Conservation (phyloP, 495 filamentous ascomycete genomes). For the Podospora pseudocomata region DNA sequence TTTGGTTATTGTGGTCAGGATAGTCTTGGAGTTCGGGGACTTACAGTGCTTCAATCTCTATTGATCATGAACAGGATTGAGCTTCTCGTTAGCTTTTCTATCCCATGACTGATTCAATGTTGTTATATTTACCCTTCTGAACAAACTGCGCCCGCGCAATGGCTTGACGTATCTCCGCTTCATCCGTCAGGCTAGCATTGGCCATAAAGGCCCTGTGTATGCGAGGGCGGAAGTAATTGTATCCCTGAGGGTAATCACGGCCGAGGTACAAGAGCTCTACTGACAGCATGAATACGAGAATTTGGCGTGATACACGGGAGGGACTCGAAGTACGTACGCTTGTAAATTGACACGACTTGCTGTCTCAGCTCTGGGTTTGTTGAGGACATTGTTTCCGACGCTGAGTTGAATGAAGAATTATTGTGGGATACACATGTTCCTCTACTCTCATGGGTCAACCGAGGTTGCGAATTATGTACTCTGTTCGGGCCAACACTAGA, state of each 20-base stretch:
- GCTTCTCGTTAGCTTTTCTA: background rate
- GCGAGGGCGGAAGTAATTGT: conserved; percentile 73
- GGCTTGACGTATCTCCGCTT: conserved; percentile 67
- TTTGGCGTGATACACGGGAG: background rate
- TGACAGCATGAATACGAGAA: background rate
- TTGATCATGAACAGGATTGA: background rate
- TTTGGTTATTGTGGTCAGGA: background rate
- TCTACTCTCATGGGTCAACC: background rate
- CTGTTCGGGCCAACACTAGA: background rate
- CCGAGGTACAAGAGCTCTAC: conserved; percentile 81
- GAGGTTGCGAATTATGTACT: background rate
- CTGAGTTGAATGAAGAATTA: background rate
- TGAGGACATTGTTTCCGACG: background rate
- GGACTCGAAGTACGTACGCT: conserved; percentile 55
- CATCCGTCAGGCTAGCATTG: conserved; percentile 65
- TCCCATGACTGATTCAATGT: background rate
- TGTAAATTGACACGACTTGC: conserved; percentile 87
- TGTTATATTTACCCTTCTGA: conserved; percentile 63
- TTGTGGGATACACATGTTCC: background rate
- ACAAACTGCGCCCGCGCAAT: conserved; percentile 81
- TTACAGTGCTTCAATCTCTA: conserved; percentile 90
- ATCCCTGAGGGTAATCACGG: conserved; percentile 83
- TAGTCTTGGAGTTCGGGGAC: conserved; percentile 28
- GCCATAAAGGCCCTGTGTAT: conserved; percentile 81
- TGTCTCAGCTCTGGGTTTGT: conserved; percentile 59